Conservation (phyloP, 1,284 basidiomycete species). For the Leccinum proliferum region DNA sequence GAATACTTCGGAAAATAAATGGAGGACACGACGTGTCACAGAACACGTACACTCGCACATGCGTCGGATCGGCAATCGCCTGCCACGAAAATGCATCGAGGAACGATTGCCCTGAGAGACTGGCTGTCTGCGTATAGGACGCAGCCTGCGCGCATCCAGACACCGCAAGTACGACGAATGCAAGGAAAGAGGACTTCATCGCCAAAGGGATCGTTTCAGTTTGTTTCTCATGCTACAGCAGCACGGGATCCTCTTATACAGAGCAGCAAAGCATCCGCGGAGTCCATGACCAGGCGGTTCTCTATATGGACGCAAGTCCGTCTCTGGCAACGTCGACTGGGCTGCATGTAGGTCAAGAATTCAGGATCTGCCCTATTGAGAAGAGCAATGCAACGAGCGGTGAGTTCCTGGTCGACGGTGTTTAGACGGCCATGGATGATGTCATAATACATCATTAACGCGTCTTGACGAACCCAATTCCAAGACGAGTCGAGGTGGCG, state of each 20-base stretch:
- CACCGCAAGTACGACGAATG: conserved; percentile 8
- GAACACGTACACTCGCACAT: too few relatives aligned
- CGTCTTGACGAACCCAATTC: conserved; percentile 99
- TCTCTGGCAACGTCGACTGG: background rate
- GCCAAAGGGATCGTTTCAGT: background rate
- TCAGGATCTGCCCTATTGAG: conserved; percentile 96
- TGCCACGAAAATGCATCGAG: conserved; percentile 8
- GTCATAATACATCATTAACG: conserved; percentile 94
- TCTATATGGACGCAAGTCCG: background rate
- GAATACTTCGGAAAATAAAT: background rate
- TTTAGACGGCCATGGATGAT: conserved; percentile 94
- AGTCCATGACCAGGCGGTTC: background rate
- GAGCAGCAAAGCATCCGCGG: background rate
- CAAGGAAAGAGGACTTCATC: conserved; percentile 11
- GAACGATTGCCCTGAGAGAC: too few relatives aligned
- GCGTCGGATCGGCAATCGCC: conserved; percentile 21
- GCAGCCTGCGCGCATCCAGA: too few relatives aligned
- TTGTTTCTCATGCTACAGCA: background rate
- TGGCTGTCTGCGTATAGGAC: too few relatives aligned
- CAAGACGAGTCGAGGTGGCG: conserved; percentile 97
- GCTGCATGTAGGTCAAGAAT: conserved; percentile 89
- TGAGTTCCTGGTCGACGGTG: conserved; percentile 91
- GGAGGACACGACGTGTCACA: too few relatives aligned
- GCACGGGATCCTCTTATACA: conserved; percentile 10
- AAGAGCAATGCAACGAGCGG: conserved; percentile 95